Base-by-base conservation (phyloP, 768 basidiomycete species). In the Sarcodon sp. region DNA sequence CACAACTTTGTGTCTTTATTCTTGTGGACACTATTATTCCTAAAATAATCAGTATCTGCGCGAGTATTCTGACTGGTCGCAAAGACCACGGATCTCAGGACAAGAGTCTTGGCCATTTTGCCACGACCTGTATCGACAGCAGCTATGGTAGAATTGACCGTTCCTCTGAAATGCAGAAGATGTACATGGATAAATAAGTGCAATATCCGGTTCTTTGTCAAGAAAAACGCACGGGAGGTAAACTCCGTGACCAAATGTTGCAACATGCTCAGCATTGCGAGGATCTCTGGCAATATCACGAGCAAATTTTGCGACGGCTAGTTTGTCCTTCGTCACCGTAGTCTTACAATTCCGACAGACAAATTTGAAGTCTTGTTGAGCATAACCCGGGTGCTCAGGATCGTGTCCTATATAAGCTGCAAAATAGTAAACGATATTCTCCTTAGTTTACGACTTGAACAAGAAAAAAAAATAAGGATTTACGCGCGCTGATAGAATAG, bases 291-390 rank as follows among this genome's bases (percentile, higher is more conserved):
- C 61, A 1, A 76, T 44, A 55, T 75, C 70, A 6, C 57, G 57
- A 3, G 64, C 66, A 16, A 75, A 65, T 50, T 72, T 75, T 35
- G 65, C 58, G 3, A 71, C 58, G 0, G 62, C 71, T 3, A 77
- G 62, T 8, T 52, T 62, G n/a, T 67, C 63, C 37, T 66, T 68
- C 1, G 65, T 73, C 27, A 80, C 68, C 3, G 51, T 54, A 18
- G 66, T 59, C 8, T 49, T 48, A 52, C 77, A 79, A 2, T 33
- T 27, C 1, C 52, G 51, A 50, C 77, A 79, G 35, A 27, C 16
- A 0, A 54, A 45, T 3, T 33, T 54, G 50, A 79, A 79, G 0
- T 55, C 58, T 18, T 59, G 57, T 50, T 77, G 75, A 0, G 71
- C 56, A 47, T 76, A 79, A 0, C 78, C 78, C 0, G 66, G 69